Evolutionary conservation across 139 green algal genomes (phyloP).

Genomic region (Ettlia oleoabundans): DNA sequence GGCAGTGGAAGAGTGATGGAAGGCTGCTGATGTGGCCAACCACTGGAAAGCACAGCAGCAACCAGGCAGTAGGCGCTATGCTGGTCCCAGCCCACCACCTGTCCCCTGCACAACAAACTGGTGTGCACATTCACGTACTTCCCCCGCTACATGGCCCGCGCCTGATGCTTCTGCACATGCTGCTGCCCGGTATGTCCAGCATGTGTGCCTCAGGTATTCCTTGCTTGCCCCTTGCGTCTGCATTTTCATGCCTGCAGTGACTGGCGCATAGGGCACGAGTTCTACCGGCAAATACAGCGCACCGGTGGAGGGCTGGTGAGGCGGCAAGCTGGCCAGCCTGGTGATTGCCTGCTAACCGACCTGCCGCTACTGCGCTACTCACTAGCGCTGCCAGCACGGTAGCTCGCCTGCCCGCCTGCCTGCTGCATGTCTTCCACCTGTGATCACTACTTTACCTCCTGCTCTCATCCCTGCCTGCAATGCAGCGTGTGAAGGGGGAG

Average conservation of each 20-base stretch:
- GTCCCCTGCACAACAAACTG: no score
- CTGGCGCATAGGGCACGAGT: constrained; percentile 36
- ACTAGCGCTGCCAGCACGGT: not conserved
- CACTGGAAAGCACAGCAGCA: no score
- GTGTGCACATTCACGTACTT: no score
- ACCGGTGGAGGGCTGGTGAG: constrained; percentile 28
- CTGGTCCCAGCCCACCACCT: no score
- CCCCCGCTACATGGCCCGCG: no score
- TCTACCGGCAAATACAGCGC: constrained; percentile 24
- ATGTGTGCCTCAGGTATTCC: not conserved
- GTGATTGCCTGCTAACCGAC: not conserved
- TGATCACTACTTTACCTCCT: not conserved
- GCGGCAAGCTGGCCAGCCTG: not conserved
- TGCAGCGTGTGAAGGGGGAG: constrained; percentile 20
- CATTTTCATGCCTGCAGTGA: constrained; percentile 10
- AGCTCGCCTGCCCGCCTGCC: not conserved
- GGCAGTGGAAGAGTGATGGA: no score
- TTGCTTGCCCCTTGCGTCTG: not conserved
- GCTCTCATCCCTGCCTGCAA: not conserved
- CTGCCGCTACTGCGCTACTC: not conserved
- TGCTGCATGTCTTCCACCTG: not conserved
- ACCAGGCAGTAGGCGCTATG: no score
- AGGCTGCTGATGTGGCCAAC: no score
- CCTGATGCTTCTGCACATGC: no score
- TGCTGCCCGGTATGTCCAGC: not conserved